Evolutionary conservation across 441 rosid species (phyloP).

Genomic region (Breynia disticha): DNA sequence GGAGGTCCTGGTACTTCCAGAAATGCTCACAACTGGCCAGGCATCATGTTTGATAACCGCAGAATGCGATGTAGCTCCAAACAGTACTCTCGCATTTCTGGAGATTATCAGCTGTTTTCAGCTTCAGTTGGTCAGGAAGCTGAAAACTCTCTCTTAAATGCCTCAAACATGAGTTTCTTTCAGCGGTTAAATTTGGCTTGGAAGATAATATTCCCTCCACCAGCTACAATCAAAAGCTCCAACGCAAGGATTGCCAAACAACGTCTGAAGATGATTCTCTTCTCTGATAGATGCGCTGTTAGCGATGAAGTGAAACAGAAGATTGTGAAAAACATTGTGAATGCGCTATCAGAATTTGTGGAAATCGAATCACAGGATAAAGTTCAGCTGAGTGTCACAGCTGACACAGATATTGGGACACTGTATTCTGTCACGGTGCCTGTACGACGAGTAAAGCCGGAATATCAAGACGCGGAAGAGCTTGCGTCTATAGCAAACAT

Average conservation of each 20-base stretch:
- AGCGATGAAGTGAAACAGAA: conserved; percentile 88
- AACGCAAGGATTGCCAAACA: conserved; percentile 95
- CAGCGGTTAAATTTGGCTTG: conserved; percentile 85
- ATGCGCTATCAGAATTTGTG: conserved; percentile 83
- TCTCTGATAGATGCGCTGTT: conserved; percentile 94
- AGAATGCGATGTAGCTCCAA: conserved; percentile 22
- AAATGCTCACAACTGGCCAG: conserved; percentile 31
- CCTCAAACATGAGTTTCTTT: conserved; percentile 74
- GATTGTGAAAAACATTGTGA: conserved; percentile 78
- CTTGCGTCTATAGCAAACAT: conserved; percentile 57
- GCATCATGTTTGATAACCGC: conserved; percentile 22
- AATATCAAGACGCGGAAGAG: conserved; percentile 61
- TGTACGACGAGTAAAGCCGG: conserved; percentile 81
- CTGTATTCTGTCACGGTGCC: conserved; percentile 93
- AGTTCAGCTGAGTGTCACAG: conserved; percentile 79
- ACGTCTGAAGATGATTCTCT: conserved; percentile 89
- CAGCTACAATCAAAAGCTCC: conserved; percentile 57
- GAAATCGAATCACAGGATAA: conserved; percentile 97
- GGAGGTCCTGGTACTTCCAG: conserved; percentile 29
- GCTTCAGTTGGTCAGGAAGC: conserved; percentile 51
- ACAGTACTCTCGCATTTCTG: conserved; percentile 34
- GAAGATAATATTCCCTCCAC: conserved; percentile 89
- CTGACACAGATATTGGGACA: conserved; percentile 84
- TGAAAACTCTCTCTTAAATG: conserved; percentile 63
- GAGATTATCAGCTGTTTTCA: conserved; percentile 49